Evolutionary conservation across 345 rosid genomes (phyloP), one percentile per base, ranked within the genome.

Genomic region (Durio zibethinus): DNA sequence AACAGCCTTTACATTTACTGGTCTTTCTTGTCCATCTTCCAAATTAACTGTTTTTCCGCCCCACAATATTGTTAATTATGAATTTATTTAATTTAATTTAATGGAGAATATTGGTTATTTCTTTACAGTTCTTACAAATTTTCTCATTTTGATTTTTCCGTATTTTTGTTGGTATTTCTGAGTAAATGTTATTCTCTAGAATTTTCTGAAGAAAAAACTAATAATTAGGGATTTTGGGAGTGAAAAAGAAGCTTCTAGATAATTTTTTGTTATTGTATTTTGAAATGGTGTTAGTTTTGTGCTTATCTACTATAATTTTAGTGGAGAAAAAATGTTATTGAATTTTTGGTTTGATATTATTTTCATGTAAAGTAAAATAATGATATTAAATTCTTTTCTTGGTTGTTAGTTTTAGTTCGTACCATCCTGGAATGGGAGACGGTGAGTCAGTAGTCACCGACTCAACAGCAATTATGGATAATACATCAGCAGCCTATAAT

Each of bases 391-490:
- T 21, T 42, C 1, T 42, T 43, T 5, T 2, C 29, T 9, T 21
- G 25, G 61, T 21, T 21, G 61, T 61, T 29, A 14, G 38, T 31
- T 29, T 61, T n/a, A 61, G 31, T 31, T 70, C 29, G 31, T 60
- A 42, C 50, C 4, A 2, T 31, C 7, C 16, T n/a, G 71, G 71
- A 38, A 93, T 93, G 97, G 97, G 89, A 75, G 96, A 93, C 54
- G 84, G 90, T 72, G 92, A 93, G 69, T 80, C 89, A 43, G 80
- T 86, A 67, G 89, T 87, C 80, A 60, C 96, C 5, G 87, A 80
- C 68, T 80, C 88, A 27, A 75, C 91, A 40, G 60, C 82, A 3
- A 82, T 81, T 29, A 80, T 81, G 80, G 83, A 76, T 53, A 84
- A 81, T 74, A 23, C 84, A 0, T 72, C 87, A 1, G 79, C 83